Base-by-base conservation (phyloP, 371 early-diverging fungal genomes). In the Saksenaea vasiformis region DNA sequence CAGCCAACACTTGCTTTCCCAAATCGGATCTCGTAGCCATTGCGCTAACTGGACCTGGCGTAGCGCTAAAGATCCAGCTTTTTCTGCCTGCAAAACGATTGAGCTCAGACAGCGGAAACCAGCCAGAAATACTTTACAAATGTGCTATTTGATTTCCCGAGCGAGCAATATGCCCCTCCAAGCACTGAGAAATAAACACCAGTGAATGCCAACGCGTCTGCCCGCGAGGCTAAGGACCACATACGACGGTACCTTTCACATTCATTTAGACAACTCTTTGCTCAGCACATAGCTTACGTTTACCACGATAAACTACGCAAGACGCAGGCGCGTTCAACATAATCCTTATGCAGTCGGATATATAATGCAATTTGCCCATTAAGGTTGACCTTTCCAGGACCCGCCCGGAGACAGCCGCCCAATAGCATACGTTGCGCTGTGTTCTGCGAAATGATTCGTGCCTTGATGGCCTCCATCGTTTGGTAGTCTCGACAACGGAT, bases 1-100 rank as follows among this genome's bases (percentile, higher is more conserved):
- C 8, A 84, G 57, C 84, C 84, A 84, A 54, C 84, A 84, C 67
- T 82, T 79, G 37, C 70, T 73, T 53, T 84, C 84, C 27, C 76
- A 61, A 31, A 82, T 58, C 0, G 76, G 72, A 38, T 84, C 79
- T 27, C 72, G 69, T 24, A 84, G 34, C 53, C 62, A 69, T 56
- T 74, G 71, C 0, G 84, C 84, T 22, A 82, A 43, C 57, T 65
- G 62, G 31, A 84, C 82, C 43, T 84, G 84, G 15, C 67, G 75
- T 13, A 70, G 58, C 1, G 84, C 84, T 17, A 84, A 47, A n/a
- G 62, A 55, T 19, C 77, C 70, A 15, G 84, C 84, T 60, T 76
- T 84, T 27, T 69, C 61, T 13, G 84, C 80, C 83, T 82, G 36
- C 1, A 38, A 35, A 36, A 36, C 35, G 22, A 36, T 54, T 38